Conservation (phyloP, 768 basidiomycete genomes). For the Coprinopsis marcescibilis region DNA sequence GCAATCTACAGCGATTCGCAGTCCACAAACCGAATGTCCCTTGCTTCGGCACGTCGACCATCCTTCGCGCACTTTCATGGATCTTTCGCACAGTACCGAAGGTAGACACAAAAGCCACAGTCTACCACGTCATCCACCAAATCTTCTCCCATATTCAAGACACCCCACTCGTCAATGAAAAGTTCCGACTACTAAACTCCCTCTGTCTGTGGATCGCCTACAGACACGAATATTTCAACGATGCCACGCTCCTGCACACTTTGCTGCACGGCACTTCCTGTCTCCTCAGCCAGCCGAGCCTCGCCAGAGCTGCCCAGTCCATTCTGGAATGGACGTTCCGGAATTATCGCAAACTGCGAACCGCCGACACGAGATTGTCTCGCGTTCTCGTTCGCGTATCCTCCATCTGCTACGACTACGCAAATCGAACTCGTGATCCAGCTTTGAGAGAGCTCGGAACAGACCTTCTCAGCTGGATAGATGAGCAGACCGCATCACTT, state of each 20-base stretch:
- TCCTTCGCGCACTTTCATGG: conserved; percentile 59
- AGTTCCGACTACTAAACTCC: conserved; percentile 66
- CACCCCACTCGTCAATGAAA: conserved; percentile 77
- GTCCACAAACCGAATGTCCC: conserved; percentile 67
- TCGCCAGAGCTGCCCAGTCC: conserved; percentile 65
- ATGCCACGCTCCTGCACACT: conserved; percentile 57
- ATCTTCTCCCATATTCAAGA: conserved; percentile 62
- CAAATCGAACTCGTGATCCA: conserved; percentile 24
- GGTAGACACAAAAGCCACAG: conserved; percentile 47
- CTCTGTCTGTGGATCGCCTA: conserved; percentile 71
- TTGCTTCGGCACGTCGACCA: conserved; percentile 38
- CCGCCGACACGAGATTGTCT: conserved; percentile 49
- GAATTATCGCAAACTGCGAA: conserved; percentile 34
- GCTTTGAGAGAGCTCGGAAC: conserved; percentile 30
- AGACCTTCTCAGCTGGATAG: conserved; percentile 61
- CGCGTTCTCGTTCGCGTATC: conserved; percentile 67
- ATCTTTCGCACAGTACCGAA: conserved; percentile 37
- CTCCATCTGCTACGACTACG: conserved; percentile 53
- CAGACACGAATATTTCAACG: conserved; percentile 47
- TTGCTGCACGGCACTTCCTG: conserved; percentile 63
- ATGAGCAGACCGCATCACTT: conserved; percentile 43
- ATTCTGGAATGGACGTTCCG: conserved; percentile 74
- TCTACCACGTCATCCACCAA: conserved; percentile 73
- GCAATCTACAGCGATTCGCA: conserved; percentile 39
- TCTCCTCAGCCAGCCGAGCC: conserved; percentile 61